Evolutionary conservation across 2,329 filamentous ascomycete genomes (phyloP).

Genomic region (Penicillium brasilianum): DNA sequence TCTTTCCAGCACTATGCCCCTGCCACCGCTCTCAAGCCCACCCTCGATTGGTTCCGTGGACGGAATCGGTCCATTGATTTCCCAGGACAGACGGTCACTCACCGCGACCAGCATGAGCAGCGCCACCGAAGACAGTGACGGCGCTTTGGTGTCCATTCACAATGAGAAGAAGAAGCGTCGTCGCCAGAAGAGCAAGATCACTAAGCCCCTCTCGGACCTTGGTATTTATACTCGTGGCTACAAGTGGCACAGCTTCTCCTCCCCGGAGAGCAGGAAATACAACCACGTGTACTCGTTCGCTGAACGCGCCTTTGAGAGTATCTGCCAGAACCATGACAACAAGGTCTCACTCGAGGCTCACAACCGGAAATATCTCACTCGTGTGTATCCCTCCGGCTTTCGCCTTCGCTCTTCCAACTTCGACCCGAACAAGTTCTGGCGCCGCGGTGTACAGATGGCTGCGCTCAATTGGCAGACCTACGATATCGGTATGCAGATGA

Average conservation of each 20-base stretch:
- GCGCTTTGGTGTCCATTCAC: constrained; percentile 54
- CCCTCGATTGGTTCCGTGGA: constrained; percentile 59
- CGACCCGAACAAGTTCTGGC: constrained; percentile 91
- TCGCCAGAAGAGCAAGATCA: constrained; percentile 79
- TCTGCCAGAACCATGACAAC: constrained; percentile 74
- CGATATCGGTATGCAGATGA: constrained; percentile 92
- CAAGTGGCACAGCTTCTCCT: constrained; percentile 82
- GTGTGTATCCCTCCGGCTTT: constrained; percentile 85
- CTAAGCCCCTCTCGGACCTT: constrained; percentile 78
- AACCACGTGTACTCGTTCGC: constrained; percentile 97
- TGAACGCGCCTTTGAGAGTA: constrained; percentile 82
- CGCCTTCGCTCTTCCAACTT: constrained; percentile 91
- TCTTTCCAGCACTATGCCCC: constrained; percentile 42
- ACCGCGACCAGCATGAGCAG: constrained; percentile 62
- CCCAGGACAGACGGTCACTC: constrained; percentile 58
- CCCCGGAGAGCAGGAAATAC: constrained; percentile 77
- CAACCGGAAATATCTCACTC: constrained; percentile 89
- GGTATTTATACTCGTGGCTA: constrained; percentile 79
- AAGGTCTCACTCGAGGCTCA: constrained; percentile 83
- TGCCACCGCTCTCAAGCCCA: constrained; percentile 58
- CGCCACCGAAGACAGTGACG: constrained; percentile 79
- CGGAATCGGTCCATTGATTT: constrained; percentile 49
- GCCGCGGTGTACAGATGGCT: constrained; percentile 95
- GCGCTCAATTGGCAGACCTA: constrained; percentile 99
- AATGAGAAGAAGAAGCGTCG: constrained; percentile 61